These are phyloP conservation scores for Daedalea quercina DNA, from an alignment of 768 basidiomycete genomes.

Conservation along the genomic window DNA sequence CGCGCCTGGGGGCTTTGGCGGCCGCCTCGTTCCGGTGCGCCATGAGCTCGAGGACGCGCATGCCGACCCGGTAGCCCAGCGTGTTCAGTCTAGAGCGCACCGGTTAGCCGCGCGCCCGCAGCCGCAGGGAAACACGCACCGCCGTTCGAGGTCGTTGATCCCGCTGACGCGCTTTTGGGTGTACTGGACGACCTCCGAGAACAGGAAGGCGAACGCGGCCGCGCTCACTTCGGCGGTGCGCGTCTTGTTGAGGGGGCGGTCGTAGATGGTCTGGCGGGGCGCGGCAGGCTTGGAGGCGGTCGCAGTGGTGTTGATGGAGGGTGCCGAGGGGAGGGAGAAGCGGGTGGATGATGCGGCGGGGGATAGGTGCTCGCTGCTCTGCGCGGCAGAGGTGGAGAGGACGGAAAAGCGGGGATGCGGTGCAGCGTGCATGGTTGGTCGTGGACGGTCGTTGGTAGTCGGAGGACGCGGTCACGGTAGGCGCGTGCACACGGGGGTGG, in stretches of 20 bases:
- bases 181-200: conserved; percentile 92
- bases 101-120: not conserved
- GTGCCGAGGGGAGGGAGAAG: conserved; percentile 60
- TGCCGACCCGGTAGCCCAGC: conserved; percentile 88
- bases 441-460: too few species aligned
- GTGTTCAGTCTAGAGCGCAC: conserved; percentile 64
- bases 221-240: conserved; percentile 78
- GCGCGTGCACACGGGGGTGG: too few species aligned
- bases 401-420: conserved; percentile 64
- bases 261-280: conserved; percentile 74
- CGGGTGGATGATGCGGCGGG: conserved; percentile 55
- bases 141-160: conserved; percentile 90
- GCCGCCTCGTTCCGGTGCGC: conserved; percentile 70
- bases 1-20: conserved; percentile 88
- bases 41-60: conserved; percentile 81
- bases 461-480: too few species aligned
- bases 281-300: conserved; percentile 32
- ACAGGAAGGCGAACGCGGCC: conserved; percentile 81
- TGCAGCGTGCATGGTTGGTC: too few species aligned
- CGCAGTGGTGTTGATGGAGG: conserved; percentile 39
- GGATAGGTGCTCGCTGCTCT: conserved; percentile 37
- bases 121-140: conserved; percentile 39
- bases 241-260: conserved; percentile 84
- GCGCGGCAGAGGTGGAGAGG: conserved; percentile 50
- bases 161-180: conserved; percentile 93